Evolutionary conservation across 2,329 filamentous ascomycete genomes (phyloP).

Genomic region (Paecilomyces sp.): DNA sequence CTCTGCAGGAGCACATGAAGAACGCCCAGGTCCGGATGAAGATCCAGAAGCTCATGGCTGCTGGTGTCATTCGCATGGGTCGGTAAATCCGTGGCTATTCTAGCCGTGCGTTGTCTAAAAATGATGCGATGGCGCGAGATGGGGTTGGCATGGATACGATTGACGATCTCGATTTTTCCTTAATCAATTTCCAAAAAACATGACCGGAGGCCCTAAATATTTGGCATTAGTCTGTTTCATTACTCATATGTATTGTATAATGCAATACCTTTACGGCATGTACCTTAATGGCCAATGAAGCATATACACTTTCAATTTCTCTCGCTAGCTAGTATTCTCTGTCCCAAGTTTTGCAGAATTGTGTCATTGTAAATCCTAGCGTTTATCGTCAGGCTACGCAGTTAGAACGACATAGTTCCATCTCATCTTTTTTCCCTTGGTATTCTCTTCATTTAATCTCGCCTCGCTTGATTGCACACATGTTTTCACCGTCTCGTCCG

Average conservation of each 20-base stretch:
- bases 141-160: neutral
- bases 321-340: neutral
- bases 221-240: neutral
- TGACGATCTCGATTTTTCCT: neutral
- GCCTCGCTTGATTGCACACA: too few relatives aligned
- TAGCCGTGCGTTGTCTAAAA: neutral
- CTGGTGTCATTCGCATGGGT: slow-evolving; percentile 81
- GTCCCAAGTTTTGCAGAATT: neutral
- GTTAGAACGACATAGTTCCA: too few relatives aligned
- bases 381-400: too few relatives aligned
- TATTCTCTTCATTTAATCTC: too few relatives aligned
- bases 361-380: too few relatives aligned
- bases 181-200: neutral
- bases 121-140: slow-evolving; percentile 2
- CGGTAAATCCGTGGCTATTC: slow-evolving; percentile 26
- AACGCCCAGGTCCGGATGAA: slow-evolving; percentile 79
- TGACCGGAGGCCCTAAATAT: neutral
- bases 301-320: neutral
- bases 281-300: neutral
- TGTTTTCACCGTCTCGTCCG: too few relatives aligned
- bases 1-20: slow-evolving; percentile 94
- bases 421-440: too few relatives aligned
- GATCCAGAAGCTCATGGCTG: slow-evolving; percentile 90
- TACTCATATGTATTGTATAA: neutral
- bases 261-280: neutral